A percentile compares a stretch with the other conserved stretches of the same genome.
phyloP scores from a whole-genome alignment of 192 early-diverging fungal species.

The Radiomyces spectabilis region DNA sequence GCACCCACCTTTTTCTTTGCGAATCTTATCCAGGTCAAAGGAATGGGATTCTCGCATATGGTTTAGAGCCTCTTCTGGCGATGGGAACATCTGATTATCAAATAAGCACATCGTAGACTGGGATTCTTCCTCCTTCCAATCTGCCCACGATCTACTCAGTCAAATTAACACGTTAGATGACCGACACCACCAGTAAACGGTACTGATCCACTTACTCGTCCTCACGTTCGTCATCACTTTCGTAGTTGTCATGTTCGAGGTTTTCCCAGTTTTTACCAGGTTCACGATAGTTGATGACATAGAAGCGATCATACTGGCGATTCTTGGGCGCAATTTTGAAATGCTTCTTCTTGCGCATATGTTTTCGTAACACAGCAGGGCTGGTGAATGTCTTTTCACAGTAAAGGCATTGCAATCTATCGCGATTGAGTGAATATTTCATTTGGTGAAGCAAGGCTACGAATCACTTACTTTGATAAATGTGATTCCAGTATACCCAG shows the following conservation, averaged over 20 bases:
- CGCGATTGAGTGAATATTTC: not conserved
- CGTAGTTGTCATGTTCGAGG: conserved; percentile 72
- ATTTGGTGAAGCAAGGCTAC: not conserved
- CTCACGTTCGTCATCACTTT: conserved; percentile 61
- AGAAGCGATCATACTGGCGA: conserved; percentile 87
- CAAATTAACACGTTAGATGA: conserved; percentile 19
- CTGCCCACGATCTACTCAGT: conserved; percentile 59
- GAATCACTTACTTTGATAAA: conserved; percentile 41
- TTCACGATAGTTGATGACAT: conserved; percentile 88
- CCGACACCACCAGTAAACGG: not conserved
- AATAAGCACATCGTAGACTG: conserved; percentile 77
- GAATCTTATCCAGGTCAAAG: conserved; percentile 68
- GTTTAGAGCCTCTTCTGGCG: conserved; percentile 52
- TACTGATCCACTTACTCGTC: conserved; percentile 49
- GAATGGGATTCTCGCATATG: conserved; percentile 70
- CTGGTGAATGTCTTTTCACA: conserved; percentile 92
- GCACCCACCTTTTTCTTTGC: conserved; percentile 21
- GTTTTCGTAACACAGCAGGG: conserved; percentile 81
- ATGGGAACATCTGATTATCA: conserved; percentile 53
- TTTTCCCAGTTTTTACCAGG: conserved; percentile 90
- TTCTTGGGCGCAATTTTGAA: conserved; percentile 91
- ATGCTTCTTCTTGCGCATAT: conserved; percentile 99
- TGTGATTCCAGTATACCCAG: conserved; percentile 69
- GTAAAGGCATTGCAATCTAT: conserved; percentile 76
- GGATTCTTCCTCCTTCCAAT: conserved; percentile 69